Evolutionary conservation across 2,329 filamentous ascomycete genomes (phyloP), one percentile per base, ranked within the genome.

Genomic region (Huntiella omanensis): DNA sequence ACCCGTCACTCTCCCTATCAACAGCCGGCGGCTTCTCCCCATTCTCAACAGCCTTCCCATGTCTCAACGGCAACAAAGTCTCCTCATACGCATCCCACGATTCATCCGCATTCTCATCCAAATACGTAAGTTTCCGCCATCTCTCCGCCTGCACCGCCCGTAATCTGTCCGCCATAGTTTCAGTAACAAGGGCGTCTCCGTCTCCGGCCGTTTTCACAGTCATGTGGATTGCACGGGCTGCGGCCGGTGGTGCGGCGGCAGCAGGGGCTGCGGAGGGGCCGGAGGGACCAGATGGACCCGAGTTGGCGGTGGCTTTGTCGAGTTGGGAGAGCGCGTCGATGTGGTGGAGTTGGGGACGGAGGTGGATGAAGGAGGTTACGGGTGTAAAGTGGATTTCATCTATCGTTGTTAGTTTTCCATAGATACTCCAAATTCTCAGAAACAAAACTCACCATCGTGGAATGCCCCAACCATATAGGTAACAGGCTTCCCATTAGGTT

Each of bases 381-480:
- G 82, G 83, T 1, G 85, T 92, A 35, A 96, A 75, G 62, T 95
- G 85, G 7, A 95, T 67, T 57, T 92, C 77, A 54, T 83, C 83
- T 87, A 52, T 12, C 4, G 19, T 43, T 47, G 52, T 58, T 50
- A 58, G 52, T 47, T 37, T 36, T 33, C 32, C 19, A n/a, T 33
- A 8, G 4, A 37, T 8, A 10, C 5, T n/a, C 7, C n/a, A 10
- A 4, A 8, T 36, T 11, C 45, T 16, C 13, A 28, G 19, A 13
- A 6, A 49, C 13, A 15, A 33, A 33, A 19, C 76, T 54, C 62
- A 88, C 84, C 75, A 44, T 80, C 80, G 58, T 80, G 75, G 59
- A 96, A 95, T n/a, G 86, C 80, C 22, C 85, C 91, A 43, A 95
- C 71, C 77, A 95, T 92, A 64, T 93, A 93, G 53, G 84, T 80